Percentiles rank a stretch among this genome's conserved stretches.
Conservation (phyloP, 768 basidiomycete genomes). For the Agrocybe praecox region DNA sequence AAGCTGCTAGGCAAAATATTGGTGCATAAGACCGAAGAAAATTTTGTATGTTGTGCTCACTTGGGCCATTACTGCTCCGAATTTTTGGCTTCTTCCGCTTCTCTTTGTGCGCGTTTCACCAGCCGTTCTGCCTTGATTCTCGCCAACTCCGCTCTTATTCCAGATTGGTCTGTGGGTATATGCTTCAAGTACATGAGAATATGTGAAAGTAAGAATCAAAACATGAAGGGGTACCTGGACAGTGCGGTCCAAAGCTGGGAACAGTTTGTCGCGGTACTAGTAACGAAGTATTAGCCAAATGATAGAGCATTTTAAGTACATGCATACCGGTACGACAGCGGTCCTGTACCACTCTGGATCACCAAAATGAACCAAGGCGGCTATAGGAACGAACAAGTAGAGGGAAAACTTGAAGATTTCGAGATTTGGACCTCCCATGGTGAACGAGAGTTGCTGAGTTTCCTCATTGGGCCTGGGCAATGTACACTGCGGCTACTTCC, state of each 20-base stretch:
- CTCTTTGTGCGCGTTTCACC: slow-evolving; percentile 47
- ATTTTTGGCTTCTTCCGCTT: slow-evolving; percentile 33
- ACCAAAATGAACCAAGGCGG: slow-evolving; percentile 82
- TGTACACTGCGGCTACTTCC: background rate
- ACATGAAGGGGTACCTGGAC: slow-evolving; percentile 40
- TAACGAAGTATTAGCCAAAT: background rate
- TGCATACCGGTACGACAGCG: slow-evolving; percentile 72
- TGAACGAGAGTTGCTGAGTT: slow-evolving; percentile 2
- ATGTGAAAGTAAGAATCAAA: background rate
- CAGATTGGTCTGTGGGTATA: slow-evolving; percentile 67
- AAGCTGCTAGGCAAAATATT: background rate
- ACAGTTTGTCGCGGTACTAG: slow-evolving; percentile 75
- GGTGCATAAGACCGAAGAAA: background rate
- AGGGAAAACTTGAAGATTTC: slow-evolving; percentile 90
- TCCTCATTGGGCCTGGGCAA: background rate
- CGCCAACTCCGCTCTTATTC: slow-evolving; percentile 68
- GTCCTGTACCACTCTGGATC: slow-evolving; percentile 85
- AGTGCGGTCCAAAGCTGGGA: slow-evolving; percentile 62
- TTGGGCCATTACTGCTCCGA: slow-evolving; percentile 15
- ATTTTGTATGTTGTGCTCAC: background rate
- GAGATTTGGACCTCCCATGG: slow-evolving; percentile 76
- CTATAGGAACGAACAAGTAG: slow-evolving; percentile 84
- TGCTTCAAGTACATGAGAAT: slow-evolving; percentile 34
- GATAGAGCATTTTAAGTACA: background rate
- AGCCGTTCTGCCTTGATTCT: slow-evolving; percentile 66